Percentiles rank a stretch among this genome's conserved stretches.
Evolutionary conservation across 495 filamentous ascomycete genomes (phyloP).

Genomic region (Penicillium silybi): DNA sequence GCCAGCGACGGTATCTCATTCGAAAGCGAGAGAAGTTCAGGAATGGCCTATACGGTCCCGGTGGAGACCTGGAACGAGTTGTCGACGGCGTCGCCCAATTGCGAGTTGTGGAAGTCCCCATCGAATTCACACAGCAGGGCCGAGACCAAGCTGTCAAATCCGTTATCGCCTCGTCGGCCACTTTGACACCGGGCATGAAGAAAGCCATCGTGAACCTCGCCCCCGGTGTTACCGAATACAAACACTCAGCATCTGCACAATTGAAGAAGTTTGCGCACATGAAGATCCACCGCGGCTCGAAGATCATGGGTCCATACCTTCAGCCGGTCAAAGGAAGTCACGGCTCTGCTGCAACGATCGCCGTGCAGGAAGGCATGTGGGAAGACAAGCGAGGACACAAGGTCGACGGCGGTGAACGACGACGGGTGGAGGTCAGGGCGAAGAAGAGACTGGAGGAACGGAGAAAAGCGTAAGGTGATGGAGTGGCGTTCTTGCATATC

Average conservation of each 20-base stretch:
- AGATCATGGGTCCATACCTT: conserved; percentile 68
- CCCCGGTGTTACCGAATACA: conserved; percentile 43
- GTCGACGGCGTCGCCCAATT: conserved; percentile 68
- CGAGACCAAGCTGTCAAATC: not conserved
- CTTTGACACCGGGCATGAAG: conserved; percentile 49
- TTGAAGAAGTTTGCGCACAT: conserved; percentile 55
- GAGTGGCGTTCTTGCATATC: conserved; percentile 20
- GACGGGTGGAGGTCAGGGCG: conserved; percentile 75
- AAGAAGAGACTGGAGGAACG: conserved; percentile 56
- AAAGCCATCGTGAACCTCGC: conserved; percentile 74
- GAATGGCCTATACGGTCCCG: conserved; percentile 68
- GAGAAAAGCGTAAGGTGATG: conserved; percentile 28
- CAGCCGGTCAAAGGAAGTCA: conserved; percentile 58
- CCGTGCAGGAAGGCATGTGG: conserved; percentile 82
- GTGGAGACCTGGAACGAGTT: conserved; percentile 72
- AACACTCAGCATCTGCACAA: conserved; percentile 30
- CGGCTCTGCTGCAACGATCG: conserved; percentile 58
- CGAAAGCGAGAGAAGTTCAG: conserved; percentile 82
- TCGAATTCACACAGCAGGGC: conserved; percentile 2
- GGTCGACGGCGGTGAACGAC: conserved; percentile 93
- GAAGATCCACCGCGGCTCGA: conserved; percentile 59
- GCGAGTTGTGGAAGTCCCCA: conserved; percentile 60
- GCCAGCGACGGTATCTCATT: conserved; percentile 76
- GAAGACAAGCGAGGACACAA: conserved; percentile 79
- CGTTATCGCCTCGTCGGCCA: conserved; percentile 34